A percentile compares a stretch with the other conserved stretches of the same genome.
phyloP scores from a whole-genome alignment of 2,329 filamentous ascomycete genomes.

The Pyrenochaeta sp. region DNA sequence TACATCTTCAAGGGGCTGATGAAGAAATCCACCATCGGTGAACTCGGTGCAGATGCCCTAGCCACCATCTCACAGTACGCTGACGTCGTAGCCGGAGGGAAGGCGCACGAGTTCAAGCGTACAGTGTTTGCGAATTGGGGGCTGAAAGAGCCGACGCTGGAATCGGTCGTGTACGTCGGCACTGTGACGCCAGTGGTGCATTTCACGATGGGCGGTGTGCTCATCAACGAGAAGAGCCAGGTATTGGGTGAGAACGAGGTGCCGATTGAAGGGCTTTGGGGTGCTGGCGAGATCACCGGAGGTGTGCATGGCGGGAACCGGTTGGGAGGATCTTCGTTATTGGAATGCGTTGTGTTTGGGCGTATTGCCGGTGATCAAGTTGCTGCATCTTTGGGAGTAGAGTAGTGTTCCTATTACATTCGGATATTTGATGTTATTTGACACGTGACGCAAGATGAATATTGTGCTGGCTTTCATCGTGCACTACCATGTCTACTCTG shows the following conservation, averaged over 20 bases:
- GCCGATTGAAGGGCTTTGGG: slow-evolving; percentile 66
- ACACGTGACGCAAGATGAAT: too few species aligned
- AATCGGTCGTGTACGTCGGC: slow-evolving; percentile 65
- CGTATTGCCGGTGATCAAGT: slow-evolving; percentile 59
- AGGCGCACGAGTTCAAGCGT: slow-evolving; percentile 57
- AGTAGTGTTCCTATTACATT: neutral
- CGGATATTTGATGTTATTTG: neutral
- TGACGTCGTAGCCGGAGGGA: slow-evolving; percentile 50
- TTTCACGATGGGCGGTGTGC: slow-evolving; percentile 72
- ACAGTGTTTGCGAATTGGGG: slow-evolving; percentile 64
- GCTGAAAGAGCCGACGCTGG: slow-evolving; percentile 55
- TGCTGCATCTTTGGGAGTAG: slow-evolving; percentile 13
- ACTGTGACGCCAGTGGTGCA: slow-evolving; percentile 69
- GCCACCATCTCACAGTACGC: slow-evolving; percentile 60
- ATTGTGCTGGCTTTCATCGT: slow-evolving; percentile 1
- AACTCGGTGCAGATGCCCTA: slow-evolving; percentile 52
- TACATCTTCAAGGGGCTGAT: slow-evolving; percentile 70
- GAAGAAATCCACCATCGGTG: slow-evolving; percentile 61
- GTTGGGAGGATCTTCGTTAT: slow-evolving; percentile 66
- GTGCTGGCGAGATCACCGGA: slow-evolving; percentile 69
- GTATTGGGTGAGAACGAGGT: slow-evolving; percentile 55
- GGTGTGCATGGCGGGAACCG: slow-evolving; percentile 70
- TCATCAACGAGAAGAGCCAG: slow-evolving; percentile 62
- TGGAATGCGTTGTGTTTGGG: slow-evolving; percentile 71
- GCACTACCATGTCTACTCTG: slow-evolving; percentile 24